Conservation (phyloP, 1,284 basidiomycete species). For the Rhodotorula sp. region DNA sequence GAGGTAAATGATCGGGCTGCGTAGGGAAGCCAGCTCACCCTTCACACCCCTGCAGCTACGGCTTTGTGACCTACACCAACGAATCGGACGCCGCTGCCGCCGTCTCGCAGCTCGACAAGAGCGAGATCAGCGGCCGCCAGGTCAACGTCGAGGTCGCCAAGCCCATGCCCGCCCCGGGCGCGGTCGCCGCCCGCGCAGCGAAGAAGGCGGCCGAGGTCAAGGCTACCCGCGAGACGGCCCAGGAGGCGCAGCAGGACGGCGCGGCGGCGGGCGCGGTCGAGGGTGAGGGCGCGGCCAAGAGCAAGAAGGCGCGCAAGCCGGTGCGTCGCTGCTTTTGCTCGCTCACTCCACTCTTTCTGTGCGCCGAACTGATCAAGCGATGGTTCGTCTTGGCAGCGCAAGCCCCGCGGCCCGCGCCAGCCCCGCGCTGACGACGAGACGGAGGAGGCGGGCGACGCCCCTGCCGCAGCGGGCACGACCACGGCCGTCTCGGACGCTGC, state of each 20-base stretch:
- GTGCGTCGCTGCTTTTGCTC: not conserved
- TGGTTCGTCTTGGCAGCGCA: conserved; percentile 5
- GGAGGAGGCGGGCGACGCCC: conserved; percentile 42
- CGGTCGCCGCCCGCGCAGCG: conserved; percentile 32
- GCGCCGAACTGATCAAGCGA: not conserved
- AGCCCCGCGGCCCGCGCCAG: conserved; percentile 34
- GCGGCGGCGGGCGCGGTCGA: conserved; percentile 46
- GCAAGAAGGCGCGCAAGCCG: conserved; percentile 29
- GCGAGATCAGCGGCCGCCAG: conserved; percentile 81
- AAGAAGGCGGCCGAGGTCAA: conserved; percentile 32
- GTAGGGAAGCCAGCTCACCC: not conserved
- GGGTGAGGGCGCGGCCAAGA: conserved; percentile 62
- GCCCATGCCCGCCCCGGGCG: conserved; percentile 67
- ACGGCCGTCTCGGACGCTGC: conserved; percentile 28
- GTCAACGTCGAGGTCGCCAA: conserved; percentile 88
- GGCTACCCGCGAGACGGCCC: conserved; percentile 20
- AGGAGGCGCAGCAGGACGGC: conserved; percentile 18
- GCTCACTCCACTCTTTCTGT: too few species aligned
- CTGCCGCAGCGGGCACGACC: conserved; percentile 4
- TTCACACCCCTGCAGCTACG: conserved; percentile 56
- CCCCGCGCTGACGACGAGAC: conserved; percentile 39
- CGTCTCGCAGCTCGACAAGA: conserved; percentile 79
- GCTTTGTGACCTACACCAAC: conserved; percentile 80
- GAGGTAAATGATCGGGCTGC: not conserved
- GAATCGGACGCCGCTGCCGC: conserved; percentile 81